phyloP scores from a whole-genome alignment of 208 protist genomes.

The Trypanosoma lewisi region DNA sequence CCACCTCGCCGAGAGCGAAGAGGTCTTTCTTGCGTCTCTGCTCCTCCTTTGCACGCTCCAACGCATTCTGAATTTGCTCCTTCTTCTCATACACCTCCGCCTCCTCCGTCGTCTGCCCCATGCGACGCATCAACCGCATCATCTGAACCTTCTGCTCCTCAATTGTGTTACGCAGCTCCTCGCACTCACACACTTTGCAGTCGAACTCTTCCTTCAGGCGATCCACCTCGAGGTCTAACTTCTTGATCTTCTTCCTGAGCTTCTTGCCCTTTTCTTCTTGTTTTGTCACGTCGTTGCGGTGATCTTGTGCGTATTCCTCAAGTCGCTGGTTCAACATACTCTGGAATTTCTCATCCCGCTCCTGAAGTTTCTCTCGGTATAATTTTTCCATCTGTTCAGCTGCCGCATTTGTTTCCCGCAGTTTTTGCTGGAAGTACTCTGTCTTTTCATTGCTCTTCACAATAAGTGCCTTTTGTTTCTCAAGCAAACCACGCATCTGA shows the following conservation, averaged over 20 bases:
- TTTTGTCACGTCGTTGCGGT: conserved; percentile 39
- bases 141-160: conserved; percentile 79
- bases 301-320: conserved; percentile 55
- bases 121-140: conserved; percentile 53
- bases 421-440: conserved; percentile 57
- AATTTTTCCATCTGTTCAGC: conserved; percentile 35
- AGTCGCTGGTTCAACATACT: conserved; percentile 75
- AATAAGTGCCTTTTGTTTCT: conserved; percentile 85
- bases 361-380: conserved; percentile 46
- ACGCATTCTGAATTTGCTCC: conserved; percentile 66
- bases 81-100: conserved; percentile 66
- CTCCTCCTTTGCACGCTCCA: conserved; percentile 76
- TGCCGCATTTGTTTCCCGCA: conserved; percentile 49
- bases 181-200: conserved; percentile 83
- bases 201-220: conserved; percentile 66
- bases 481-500: conserved; percentile 70
- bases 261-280: conserved; percentile 54
- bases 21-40: conserved; percentile 61
- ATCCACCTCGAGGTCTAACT: conserved; percentile 53
- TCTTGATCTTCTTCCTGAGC: conserved; percentile 82
- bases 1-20: conserved; percentile 75
- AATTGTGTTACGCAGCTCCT: conserved; percentile 67
- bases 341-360: conserved; percentile 78
- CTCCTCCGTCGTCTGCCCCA: conserved; percentile 48
- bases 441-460: conserved; percentile 83